Evolutionary conservation across 176 grass and related monocot species (phyloP).

Genomic region (Leersia perrieri): DNA sequence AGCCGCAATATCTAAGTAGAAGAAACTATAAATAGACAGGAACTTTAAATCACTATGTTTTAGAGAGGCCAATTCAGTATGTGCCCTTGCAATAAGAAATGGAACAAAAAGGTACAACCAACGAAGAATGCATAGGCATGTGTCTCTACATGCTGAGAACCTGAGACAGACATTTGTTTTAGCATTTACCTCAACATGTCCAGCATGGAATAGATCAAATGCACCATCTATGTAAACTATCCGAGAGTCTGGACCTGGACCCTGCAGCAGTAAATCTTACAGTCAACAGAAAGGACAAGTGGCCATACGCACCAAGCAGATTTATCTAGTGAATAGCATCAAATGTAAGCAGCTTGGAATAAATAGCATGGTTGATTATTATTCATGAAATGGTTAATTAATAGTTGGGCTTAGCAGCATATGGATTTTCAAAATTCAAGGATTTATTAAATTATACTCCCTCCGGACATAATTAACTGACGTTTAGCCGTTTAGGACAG

Average conservation of each 20-base stretch:
- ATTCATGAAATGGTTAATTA: background rate
- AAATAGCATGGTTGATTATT: background rate
- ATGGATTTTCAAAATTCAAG: background rate
- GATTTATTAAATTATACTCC: background rate
- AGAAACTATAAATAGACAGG: constrained; percentile 41
- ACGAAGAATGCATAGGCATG: background rate
- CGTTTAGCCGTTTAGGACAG: no score
- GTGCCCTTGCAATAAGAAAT: background rate
- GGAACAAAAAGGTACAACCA: background rate
- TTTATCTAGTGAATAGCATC: constrained; percentile 20
- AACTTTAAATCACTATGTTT: constrained; percentile 10
- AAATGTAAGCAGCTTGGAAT: constrained; percentile 4
- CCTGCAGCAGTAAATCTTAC: constrained; percentile 46
- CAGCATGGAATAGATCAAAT: constrained; percentile 97
- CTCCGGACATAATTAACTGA: no score
- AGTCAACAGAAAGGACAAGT: constrained; percentile 31
- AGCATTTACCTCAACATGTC: constrained; percentile 85
- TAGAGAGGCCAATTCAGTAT: constrained; percentile 4
- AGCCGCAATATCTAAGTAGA: constrained; percentile 73
- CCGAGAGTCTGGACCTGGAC: constrained; percentile 79
- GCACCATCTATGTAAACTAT: constrained; percentile 96
- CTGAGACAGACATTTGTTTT: background rate
- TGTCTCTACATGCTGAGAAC: background rate
- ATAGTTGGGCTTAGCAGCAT: background rate
- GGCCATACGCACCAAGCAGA: background rate